A percentile compares a stretch with the other conserved stretches of the same genome.
Conservation (phyloP, 768 basidiomycete genomes). For the Psilocybe cubensis region DNA sequence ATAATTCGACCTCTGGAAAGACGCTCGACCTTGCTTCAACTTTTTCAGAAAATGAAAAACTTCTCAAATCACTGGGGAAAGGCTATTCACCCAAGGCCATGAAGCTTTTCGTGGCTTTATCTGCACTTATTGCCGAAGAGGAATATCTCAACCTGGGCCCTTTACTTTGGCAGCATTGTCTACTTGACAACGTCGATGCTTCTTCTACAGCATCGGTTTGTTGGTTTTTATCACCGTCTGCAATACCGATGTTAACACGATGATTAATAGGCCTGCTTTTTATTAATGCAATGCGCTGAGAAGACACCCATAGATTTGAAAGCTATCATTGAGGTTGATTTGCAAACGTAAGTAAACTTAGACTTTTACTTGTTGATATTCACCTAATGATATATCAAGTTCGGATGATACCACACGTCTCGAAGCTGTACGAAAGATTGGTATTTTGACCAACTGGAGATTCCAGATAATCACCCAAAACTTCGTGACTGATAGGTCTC, state of each 20-base stretch:
- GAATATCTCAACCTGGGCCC: conserved; percentile 58
- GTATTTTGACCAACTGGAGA: conserved; percentile 64
- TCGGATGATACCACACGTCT: conserved; percentile 50
- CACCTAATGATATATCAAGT: conserved; percentile 31
- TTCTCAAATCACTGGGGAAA: conserved; percentile 47
- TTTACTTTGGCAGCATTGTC: conserved; percentile 59
- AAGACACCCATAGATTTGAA: conserved; percentile 53
- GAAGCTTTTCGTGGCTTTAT: conserved; percentile 67
- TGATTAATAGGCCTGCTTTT: conserved; percentile 54
- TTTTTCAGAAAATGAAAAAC: conserved; percentile 38
- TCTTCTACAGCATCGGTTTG: conserved; percentile 55
- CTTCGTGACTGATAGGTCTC: conserved; percentile 59
- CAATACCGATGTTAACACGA: neutral
- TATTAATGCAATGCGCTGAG: conserved; percentile 77
- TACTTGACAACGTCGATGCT: conserved; percentile 42
- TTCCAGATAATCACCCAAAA: conserved; percentile 70
- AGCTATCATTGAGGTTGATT: conserved; percentile 53
- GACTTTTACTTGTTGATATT: neutral
- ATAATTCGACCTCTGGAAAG: conserved; percentile 13
- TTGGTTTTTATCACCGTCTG: neutral
- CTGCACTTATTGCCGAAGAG: conserved; percentile 49
- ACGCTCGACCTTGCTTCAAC: conserved; percentile 35
- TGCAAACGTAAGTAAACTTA: conserved; percentile 49
- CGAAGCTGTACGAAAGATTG: conserved; percentile 57
- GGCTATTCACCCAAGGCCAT: conserved; percentile 51